These are phyloP conservation scores for Diaporthe sp. DNA, from an alignment of 2,329 filamentous ascomycete species.

Conservation along the genomic window DNA sequence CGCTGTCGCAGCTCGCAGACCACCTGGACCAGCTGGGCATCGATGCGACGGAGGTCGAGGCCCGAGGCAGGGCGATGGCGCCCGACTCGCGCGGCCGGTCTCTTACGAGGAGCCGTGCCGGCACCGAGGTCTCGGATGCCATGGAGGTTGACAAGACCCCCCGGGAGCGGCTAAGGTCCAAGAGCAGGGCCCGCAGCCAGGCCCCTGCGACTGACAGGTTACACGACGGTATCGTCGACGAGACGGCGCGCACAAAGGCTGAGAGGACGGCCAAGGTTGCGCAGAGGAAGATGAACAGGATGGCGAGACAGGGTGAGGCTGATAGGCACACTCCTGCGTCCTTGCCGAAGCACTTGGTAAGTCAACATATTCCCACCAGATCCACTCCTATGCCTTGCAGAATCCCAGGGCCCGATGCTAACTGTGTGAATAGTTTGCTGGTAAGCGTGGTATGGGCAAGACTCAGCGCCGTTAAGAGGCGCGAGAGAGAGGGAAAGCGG, in stretches of 20 bases:
- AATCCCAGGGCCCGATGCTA: conserved; percentile 44
- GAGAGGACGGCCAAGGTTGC: conserved; percentile 88
- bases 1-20: conserved; percentile 87
- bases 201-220: conserved; percentile 72
- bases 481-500: too few species aligned
- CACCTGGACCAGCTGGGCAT: conserved; percentile 88
- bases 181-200: conserved; percentile 77
- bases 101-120: conserved; percentile 71
- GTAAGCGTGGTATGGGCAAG: conserved; percentile 95
- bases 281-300: conserved; percentile 99
- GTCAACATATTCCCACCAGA: conserved; percentile 51
- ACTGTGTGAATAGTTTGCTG: conserved; percentile 73
- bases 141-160: conserved; percentile 79
- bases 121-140: conserved; percentile 73
- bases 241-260: conserved; percentile 78
- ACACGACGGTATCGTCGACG: conserved; percentile 81
- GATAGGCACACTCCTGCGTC: conserved; percentile 89
- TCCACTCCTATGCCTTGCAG: background rate
- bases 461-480: conserved; percentile 74
- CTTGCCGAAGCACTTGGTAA: conserved; percentile 90
- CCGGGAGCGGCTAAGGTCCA: conserved; percentile 75
- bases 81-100: conserved; percentile 76
- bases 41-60: conserved; percentile 81
- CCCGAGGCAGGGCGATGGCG: conserved; percentile 78
- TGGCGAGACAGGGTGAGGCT: conserved; percentile 96